Base-by-base conservation (phyloP, 805 yeast species). In the Nakazawaea ernobii region DNA sequence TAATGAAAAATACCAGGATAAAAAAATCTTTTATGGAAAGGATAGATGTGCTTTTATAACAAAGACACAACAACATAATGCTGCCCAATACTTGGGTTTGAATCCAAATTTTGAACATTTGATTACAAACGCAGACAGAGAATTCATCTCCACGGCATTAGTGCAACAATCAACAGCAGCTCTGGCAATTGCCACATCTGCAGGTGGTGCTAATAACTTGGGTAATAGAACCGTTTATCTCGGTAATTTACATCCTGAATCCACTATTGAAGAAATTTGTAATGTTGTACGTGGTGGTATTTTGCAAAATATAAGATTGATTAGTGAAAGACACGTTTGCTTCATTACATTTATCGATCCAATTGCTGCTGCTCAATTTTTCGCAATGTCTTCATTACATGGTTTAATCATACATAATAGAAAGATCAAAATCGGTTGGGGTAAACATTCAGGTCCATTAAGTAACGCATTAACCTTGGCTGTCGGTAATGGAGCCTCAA, bases 111-210 rank as follows among this genome's bases (percentile, higher is more conserved):
- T 84, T 75, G 95, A 86, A 59, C 87, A 85, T 59, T 70, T 86
- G 48, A 80, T 85, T 27, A 84, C 88, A 49, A 60, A 59, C 37
- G 67, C 65, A 33, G 83, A 79, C 56, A 66, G 81, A 42, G 84
- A 79, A 57, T 69, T 76, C 52, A 79, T 79, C 53, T 83, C 91
- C 0, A 77, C 81, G 37, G 87, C 92, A 7, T 73, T 91, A 48
- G 86, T 92, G 35, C 95, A 89, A 65, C 97, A 94, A 67, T 82
- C 95, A 13, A 95, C 95, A 35, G 97, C 97, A 1, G 97, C 98
- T 6, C 96, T 96, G n/a, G 92, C 95, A 33, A 91, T 92, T 58
- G 96, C 97, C 1, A 85, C 95, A 0, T 80, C 91, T 45, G 95
- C 96, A 2, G 97, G 97, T 11, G 97, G 97, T 24, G 87, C 92